phyloP scores from a whole-genome alignment of 192 early-diverging fungal genomes.

The Entomortierella parvispora region DNA sequence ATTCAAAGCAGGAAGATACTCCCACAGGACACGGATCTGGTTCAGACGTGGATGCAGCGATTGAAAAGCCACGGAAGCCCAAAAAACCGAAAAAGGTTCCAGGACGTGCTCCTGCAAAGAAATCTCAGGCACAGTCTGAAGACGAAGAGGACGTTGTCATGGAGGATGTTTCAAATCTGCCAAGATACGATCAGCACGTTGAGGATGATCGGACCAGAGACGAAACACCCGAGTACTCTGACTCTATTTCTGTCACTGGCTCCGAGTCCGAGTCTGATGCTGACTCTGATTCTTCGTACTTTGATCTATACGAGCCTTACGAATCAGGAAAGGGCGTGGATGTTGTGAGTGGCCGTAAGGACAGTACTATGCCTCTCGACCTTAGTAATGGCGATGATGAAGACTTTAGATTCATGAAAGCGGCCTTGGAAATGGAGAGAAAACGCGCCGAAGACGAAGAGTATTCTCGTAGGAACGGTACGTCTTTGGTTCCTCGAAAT shows the following conservation, averaged over 20 bases:
- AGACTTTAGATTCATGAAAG: conserved; percentile 58
- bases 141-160: conserved; percentile 9
- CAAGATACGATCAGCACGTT: not conserved
- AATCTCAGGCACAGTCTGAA: conserved; percentile 13
- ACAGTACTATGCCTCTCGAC: conserved; percentile 19
- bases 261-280: conserved; percentile 42
- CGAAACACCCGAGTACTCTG: conserved; percentile 37
- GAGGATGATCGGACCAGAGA: conserved; percentile 8
- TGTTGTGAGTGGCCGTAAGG: conserved; percentile 12
- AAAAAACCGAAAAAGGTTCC: conserved; percentile 34
- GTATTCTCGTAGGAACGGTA: conserved; percentile 16
- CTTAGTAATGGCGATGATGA: conserved; percentile 51
- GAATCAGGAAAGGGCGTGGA: conserved; percentile 31
- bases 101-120: conserved; percentile 10
- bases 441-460: conserved; percentile 48
- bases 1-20: no score
- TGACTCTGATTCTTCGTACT: conserved; percentile 49
- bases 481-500: conserved; percentile 4
- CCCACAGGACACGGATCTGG: conserved; percentile 23
- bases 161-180: conserved; percentile 3
- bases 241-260: conserved; percentile 25
- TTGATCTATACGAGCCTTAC: conserved; percentile 48
- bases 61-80: conserved; percentile 14
- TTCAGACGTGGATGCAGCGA: conserved; percentile 23
- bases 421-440: conserved; percentile 53